Percentiles rank a stretch among this genome's conserved stretches.
Evolutionary conservation across 179 eudicot species (phyloP).

Genomic region (Spergularia azorica): DNA sequence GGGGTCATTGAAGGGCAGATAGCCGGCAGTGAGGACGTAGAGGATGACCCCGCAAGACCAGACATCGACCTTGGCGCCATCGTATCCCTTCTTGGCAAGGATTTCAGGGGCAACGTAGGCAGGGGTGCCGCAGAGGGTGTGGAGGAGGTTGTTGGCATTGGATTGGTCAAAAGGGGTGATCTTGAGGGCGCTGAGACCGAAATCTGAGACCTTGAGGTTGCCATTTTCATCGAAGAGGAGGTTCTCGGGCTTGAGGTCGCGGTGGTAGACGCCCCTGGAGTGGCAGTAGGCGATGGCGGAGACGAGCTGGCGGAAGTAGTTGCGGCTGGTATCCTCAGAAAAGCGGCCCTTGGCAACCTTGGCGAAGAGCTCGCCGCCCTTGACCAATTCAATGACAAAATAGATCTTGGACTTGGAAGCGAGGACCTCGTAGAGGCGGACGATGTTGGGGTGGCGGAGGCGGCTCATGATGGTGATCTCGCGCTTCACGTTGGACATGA

Average conservation of each 20-base stretch:
- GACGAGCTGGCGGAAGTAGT: conserved; percentile 37
- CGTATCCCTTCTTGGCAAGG: conserved; percentile 43
- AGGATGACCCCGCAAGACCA: conserved; percentile 51
- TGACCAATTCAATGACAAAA: conserved; percentile 42
- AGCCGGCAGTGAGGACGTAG: conserved; percentile 43
- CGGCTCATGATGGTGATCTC: conserved; percentile 42
- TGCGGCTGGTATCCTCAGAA: conserved; percentile 39
- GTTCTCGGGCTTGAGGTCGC: conserved; percentile 48
- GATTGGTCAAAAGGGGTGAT: background rate
- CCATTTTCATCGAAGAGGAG: conserved; percentile 40
- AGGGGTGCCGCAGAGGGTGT: conserved; percentile 48
- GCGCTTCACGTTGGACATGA: conserved; percentile 35
- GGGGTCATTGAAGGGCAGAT: conserved; percentile 43
- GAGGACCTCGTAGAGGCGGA: conserved; percentile 39
- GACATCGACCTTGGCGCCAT: conserved; percentile 40
- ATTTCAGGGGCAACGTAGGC: conserved; percentile 56
- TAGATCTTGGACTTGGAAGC: conserved; percentile 44
- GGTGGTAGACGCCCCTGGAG: conserved; percentile 44
- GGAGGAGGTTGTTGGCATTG: conserved; percentile 24
- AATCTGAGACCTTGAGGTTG: conserved; percentile 43
- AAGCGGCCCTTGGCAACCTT: conserved; percentile 51
- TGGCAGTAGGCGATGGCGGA: conserved; percentile 49
- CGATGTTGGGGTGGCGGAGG: conserved; percentile 41
- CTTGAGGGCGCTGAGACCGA: conserved; percentile 42
- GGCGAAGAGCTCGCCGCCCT: conserved; percentile 51